A percentile compares a stretch with the other conserved stretches of the same genome.
Conservation (phyloP, 164 flowering plant genomes). For the Stephania cephalantha region DNA sequence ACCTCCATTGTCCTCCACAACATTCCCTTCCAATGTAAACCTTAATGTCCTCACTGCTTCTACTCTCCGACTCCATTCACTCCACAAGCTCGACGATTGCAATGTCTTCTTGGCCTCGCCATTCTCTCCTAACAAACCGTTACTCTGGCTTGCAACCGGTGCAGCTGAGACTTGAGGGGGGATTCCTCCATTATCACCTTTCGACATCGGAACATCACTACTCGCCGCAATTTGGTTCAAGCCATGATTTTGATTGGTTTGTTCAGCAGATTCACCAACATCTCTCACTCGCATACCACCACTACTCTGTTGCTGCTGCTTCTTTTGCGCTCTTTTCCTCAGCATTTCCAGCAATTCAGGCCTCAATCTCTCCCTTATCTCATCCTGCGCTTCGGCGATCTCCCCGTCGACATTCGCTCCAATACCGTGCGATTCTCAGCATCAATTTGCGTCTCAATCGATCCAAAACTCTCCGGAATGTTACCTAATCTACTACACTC, state of each 20-base stretch:
- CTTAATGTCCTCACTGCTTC: constrained; percentile 70
- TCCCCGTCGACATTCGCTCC: constrained; percentile 63
- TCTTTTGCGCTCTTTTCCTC: constrained; percentile 53
- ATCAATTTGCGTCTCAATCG: constrained; percentile 73
- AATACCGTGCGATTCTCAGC: constrained; percentile 65
- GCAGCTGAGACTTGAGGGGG: constrained; percentile 11
- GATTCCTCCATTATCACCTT: constrained; percentile 12
- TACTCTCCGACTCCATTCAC: constrained; percentile 77
- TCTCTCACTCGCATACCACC: constrained; percentile 3
- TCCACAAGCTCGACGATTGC: constrained; percentile 41
- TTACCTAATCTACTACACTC: constrained; percentile 2
- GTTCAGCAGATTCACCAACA: constrained; percentile 6
- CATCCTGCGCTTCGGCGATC: constrained; percentile 75
- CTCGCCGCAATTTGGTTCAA: background rate
- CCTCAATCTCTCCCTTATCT: constrained; percentile 63
- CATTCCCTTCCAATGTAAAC: constrained; percentile 73
- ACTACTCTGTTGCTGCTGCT: constrained; percentile 29
- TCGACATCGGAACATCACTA: background rate
- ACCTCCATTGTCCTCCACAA: constrained; percentile 18
- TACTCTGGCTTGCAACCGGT: constrained; percentile 10
- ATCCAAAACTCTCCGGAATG: constrained; percentile 9
- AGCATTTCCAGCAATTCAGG: constrained; percentile 51
- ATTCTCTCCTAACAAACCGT: constrained; percentile 10
- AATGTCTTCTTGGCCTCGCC: constrained; percentile 18
- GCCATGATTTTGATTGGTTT: constrained; percentile 9